Percentiles rank a stretch among this genome's conserved stretches.
Conservation (phyloP, 768 basidiomycete species). For the Cystofilobasidium ferigula region DNA sequence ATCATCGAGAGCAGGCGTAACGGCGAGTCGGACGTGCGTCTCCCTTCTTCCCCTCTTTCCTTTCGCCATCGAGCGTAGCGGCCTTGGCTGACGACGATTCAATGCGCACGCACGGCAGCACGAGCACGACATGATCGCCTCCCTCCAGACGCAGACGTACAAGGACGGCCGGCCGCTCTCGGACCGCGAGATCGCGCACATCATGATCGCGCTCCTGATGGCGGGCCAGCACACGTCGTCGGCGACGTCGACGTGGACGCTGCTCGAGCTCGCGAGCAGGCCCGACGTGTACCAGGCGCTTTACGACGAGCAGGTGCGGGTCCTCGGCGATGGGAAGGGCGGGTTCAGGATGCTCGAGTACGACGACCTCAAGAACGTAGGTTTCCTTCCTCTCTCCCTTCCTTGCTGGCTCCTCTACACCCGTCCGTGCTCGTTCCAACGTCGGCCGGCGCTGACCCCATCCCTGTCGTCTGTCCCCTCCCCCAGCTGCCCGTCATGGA, state of each 20-base stretch:
- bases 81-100: neutral
- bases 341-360: slow-evolving; percentile 66
- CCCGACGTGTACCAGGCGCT: slow-evolving; percentile 63
- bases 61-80: neutral
- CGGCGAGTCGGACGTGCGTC: slow-evolving; percentile 43
- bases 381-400: neutral
- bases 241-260: slow-evolving; percentile 76
- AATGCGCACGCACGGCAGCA: slow-evolving; percentile 39
- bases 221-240: slow-evolving; percentile 98
- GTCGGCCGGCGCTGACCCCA: neutral
- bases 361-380: slow-evolving; percentile 59
- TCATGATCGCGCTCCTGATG: slow-evolving; percentile 98
- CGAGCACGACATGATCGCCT: slow-evolving; percentile 84
- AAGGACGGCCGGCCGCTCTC: slow-evolving; percentile 62
- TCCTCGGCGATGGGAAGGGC: slow-evolving; percentile 70
- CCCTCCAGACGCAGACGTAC: slow-evolving; percentile 73
- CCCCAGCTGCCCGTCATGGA: slow-evolving; percentile 64
- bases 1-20: slow-evolving; percentile 64
- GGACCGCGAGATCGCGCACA: slow-evolving; percentile 91
- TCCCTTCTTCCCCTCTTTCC: neutral
- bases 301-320: slow-evolving; percentile 77
- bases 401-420: neutral
- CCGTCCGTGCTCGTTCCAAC: too few relatives aligned
- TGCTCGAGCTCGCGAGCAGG: slow-evolving; percentile 72
- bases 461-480: neutral